Evolutionary conservation across 805 yeast genomes (phyloP).

Genomic region (Nadsonia fulvescens): DNA sequence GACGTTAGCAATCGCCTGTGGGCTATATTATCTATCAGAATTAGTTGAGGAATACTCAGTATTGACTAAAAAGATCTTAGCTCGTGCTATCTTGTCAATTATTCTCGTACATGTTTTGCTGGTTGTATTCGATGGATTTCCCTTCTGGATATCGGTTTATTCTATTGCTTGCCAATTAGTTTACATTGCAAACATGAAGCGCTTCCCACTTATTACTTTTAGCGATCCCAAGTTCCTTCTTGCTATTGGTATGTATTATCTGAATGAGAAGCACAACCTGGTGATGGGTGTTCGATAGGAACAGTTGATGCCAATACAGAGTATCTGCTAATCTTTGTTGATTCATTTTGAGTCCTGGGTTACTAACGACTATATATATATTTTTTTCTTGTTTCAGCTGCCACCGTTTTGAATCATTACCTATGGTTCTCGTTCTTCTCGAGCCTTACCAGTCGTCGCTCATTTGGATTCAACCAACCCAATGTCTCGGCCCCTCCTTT

Average conservation of each 20-base stretch:
- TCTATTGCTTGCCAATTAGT: conserved; percentile 53
- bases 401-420: conserved; percentile 64
- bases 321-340: no score
- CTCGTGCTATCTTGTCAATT: conserved; percentile 44
- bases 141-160: conserved; percentile 46
- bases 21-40: conserved; percentile 79
- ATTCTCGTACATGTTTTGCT: conserved; percentile 37
- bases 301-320: no score
- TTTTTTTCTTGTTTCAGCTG: conserved; percentile 53
- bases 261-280: no score
- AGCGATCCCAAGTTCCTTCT: conserved; percentile 52
- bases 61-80: conserved; percentile 55
- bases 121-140: conserved; percentile 62
- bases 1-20: conserved; percentile 53
- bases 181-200: conserved; percentile 58
- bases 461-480: no score
- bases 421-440: conserved; percentile 80
- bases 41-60: conserved; percentile 86
- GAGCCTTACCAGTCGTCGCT: conserved; percentile 47
- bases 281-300: no score
- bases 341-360: no score
- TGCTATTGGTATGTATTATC: no score
- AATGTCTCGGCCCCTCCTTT: conserved; percentile 36
- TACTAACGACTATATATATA: no score
- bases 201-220: conserved; percentile 70